A percentile compares a stretch with the other conserved stretches of the same genome.
phyloP scores from a whole-genome alignment of 257 asterid genomes.

The Nicotiana tomentosiformis region DNA sequence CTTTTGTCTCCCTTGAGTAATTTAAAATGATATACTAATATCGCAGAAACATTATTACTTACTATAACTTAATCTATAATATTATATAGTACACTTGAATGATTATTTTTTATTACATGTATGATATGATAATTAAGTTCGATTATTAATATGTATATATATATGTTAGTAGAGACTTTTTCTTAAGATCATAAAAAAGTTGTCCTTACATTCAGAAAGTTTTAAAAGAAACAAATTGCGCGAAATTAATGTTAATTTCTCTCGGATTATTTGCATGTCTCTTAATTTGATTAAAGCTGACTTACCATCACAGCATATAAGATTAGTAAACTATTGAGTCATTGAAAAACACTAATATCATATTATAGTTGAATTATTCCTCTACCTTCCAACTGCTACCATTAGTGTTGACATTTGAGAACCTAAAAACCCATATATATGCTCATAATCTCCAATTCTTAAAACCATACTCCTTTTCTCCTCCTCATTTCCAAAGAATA shows the following conservation, averaged over 20 bases:
- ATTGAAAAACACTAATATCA: not conserved
- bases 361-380: conserved; percentile 5
- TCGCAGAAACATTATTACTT: too few relatives aligned
- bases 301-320: not conserved
- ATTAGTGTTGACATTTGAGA: not conserved
- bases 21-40: too few relatives aligned
- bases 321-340: not conserved
- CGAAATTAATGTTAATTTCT: not conserved
- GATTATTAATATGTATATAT: not conserved
- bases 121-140: not conserved
- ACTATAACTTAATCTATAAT: too few relatives aligned
- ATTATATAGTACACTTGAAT: not conserved
- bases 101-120: not conserved
- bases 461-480: not conserved
- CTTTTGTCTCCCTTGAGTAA: too few relatives aligned
- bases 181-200: not conserved
- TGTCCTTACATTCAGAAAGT: not conserved
- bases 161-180: not conserved
- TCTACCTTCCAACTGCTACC: conserved; percentile 41
- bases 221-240: not conserved
- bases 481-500: not conserved
- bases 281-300: not conserved
- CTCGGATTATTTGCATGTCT: too few relatives aligned
- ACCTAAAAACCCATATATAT: not conserved
- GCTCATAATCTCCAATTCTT: not conserved